Conservation (phyloP, 352 stramenopile genomes). For the Pythium brassicae region DNA sequence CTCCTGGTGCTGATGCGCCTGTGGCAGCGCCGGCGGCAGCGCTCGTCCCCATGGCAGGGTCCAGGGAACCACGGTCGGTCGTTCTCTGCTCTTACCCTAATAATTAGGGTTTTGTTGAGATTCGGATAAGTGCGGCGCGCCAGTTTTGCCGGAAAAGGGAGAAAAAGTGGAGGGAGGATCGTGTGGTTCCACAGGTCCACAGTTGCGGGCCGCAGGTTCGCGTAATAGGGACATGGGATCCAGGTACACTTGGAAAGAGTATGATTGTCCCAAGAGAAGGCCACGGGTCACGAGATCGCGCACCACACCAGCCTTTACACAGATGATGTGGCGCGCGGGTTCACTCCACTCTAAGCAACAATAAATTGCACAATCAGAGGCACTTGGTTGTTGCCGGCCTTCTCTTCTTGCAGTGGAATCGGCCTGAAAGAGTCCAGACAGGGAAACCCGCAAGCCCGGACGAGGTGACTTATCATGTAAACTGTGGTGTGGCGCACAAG, state of each 20-base stretch:
- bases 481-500: constrained; percentile 1
- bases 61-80: not conserved
- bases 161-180: not conserved
- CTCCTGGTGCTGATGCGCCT: no score
- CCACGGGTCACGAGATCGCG: not conserved
- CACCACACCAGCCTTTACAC: not conserved
- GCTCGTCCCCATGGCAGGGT: not conserved
- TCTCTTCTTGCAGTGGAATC: not conserved
- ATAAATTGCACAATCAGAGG: no score
- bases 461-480: not conserved
- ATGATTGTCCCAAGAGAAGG: not conserved
- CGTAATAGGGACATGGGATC: not conserved
- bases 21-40: not conserved
- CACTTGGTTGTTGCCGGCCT: no score
- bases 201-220: not conserved
- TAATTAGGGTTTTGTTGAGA: not conserved
- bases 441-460: not conserved
- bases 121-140: constrained; percentile 3
- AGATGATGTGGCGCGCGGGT: not conserved
- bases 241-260: not conserved
- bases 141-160: not conserved
- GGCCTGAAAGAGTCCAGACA: not conserved
- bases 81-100: no score
- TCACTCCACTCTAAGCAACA: no score
- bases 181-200: constrained; percentile 4